These are phyloP conservation scores for Phytophthora ramorum DNA, from an alignment of 352 stramenopile genomes.

Conservation along the genomic window DNA sequence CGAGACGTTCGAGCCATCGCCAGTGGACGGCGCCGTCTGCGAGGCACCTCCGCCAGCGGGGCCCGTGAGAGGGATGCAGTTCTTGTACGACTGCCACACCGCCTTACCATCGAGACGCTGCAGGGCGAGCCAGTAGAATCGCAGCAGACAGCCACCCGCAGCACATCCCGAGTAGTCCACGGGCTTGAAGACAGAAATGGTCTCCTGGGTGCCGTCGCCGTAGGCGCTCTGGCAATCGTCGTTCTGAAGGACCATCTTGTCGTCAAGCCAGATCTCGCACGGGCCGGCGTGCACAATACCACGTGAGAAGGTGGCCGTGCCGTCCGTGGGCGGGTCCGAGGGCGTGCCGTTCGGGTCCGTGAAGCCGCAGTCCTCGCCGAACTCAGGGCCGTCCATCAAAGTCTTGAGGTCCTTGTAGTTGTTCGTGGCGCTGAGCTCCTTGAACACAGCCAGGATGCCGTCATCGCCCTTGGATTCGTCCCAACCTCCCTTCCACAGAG, in stretches of 20 bases:
- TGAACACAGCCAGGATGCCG: constrained; percentile 30
- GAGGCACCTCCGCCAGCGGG: constrained; percentile 21
- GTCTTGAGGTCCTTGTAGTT: constrained; percentile 30
- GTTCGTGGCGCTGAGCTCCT: constrained; percentile 27
- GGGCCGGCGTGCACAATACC: constrained; percentile 34
- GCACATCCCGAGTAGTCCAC: constrained; percentile 45
- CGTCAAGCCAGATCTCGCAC: constrained; percentile 42
- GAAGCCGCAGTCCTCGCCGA: constrained; percentile 37
- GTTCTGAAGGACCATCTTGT: constrained; percentile 38
- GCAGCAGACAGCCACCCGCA: constrained; percentile 32
- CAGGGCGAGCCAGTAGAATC: constrained; percentile 42
- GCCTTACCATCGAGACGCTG: constrained; percentile 35
- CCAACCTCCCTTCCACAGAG: constrained; percentile 39
- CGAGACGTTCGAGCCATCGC: constrained; percentile 16
- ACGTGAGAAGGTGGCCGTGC: constrained; percentile 38
- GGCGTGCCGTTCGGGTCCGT: constrained; percentile 32
- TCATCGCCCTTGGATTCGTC: constrained; percentile 23
- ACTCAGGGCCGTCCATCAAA: constrained; percentile 33
- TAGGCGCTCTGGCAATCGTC: constrained; percentile 38
- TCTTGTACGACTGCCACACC: constrained; percentile 46
- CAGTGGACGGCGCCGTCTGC: constrained; percentile 17
- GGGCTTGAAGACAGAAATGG: constrained; percentile 37
- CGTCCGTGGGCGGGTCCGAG: constrained; percentile 26
- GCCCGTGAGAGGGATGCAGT: constrained; percentile 41
- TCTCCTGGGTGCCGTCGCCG: constrained; percentile 29